These are phyloP conservation scores for Penstemon davidsonii DNA, from an alignment of 257 asterid species.

Conservation along the genomic window DNA sequence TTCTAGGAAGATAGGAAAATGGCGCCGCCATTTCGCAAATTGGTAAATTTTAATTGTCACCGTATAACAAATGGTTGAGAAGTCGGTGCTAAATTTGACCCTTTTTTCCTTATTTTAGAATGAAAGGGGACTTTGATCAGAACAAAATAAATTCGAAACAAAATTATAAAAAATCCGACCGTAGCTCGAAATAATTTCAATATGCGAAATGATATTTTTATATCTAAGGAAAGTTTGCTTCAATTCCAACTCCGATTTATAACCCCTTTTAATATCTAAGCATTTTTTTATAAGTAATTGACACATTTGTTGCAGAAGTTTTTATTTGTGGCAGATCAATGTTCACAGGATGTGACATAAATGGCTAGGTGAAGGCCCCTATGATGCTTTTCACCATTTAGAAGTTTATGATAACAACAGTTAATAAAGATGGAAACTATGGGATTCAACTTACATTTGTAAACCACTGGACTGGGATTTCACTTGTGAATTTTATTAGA, in stretches of 20 bases:
- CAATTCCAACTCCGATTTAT: slow-evolving; percentile 4
- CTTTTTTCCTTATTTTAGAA: background rate
- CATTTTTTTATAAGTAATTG: background rate
- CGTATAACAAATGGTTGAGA: background rate
- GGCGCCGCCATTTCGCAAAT: background rate
- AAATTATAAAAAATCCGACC: background rate
- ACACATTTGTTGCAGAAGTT: background rate
- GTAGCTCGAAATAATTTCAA: background rate
- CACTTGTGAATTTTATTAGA: background rate
- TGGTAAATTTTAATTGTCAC: slow-evolving; percentile 18
- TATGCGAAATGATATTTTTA: background rate
- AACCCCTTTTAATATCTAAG: background rate
- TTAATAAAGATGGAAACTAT: background rate
- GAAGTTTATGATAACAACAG: slow-evolving; percentile 11
- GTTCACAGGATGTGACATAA: background rate
- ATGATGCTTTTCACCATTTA: background rate
- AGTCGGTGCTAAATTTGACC: background rate
- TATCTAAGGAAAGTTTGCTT: background rate
- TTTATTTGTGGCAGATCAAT: background rate
- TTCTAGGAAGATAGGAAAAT: background rate
- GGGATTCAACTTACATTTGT: background rate
- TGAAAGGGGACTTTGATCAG: slow-evolving; percentile 5
- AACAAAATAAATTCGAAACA: background rate
- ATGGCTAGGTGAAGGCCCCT: background rate
- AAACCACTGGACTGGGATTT: background rate